Evolutionary conservation across 1,284 basidiomycete genomes (phyloP).

Genomic region (Sutorius eximius): DNA sequence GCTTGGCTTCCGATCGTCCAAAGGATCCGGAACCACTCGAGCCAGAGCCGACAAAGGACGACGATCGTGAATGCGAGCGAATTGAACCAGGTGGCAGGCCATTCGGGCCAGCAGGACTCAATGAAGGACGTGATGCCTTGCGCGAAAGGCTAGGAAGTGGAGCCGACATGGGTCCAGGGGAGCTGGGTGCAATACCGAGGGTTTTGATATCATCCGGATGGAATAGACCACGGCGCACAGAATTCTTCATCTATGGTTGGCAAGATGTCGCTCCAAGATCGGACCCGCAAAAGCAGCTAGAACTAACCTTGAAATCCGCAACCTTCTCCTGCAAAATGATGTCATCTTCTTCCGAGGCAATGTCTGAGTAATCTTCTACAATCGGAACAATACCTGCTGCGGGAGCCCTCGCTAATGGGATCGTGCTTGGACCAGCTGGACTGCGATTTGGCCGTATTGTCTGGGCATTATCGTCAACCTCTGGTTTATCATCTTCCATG

Average conservation of each 20-base stretch:
- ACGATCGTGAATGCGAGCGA: conserved; percentile 48
- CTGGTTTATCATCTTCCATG: conserved; percentile 61
- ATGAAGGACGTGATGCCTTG: conserved; percentile 49
- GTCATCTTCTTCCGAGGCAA: conserved; percentile 75
- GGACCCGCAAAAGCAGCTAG: background rate
- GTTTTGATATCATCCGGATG: conserved; percentile 87
- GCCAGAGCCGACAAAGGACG: conserved; percentile 54
- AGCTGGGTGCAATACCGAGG: conserved; percentile 49
- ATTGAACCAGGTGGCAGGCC: conserved; percentile 31
- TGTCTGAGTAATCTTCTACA: conserved; percentile 88
- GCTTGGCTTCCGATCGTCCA: conserved; percentile 60
- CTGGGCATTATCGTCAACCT: conserved; percentile 69
- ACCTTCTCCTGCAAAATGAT: conserved; percentile 72
- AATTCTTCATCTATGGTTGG: conserved; percentile 61
- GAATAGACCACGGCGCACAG: conserved; percentile 70
- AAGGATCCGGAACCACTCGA: conserved; percentile 50
- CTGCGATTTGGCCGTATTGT: conserved; percentile 76
- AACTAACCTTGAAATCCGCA: conserved; percentile 72
- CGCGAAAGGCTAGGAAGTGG: conserved; percentile 54
- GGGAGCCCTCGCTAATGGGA: conserved; percentile 62
- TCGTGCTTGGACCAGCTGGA: conserved; percentile 49
- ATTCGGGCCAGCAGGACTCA: conserved; percentile 37
- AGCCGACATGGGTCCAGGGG: conserved; percentile 61
- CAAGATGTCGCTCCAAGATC: background rate
- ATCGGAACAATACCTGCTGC: conserved; percentile 61